Evolutionary conservation across 352 stramenopile species (phyloP), one percentile per base, ranked within the genome.

Genomic region (Globisporangium alternatum): DNA sequence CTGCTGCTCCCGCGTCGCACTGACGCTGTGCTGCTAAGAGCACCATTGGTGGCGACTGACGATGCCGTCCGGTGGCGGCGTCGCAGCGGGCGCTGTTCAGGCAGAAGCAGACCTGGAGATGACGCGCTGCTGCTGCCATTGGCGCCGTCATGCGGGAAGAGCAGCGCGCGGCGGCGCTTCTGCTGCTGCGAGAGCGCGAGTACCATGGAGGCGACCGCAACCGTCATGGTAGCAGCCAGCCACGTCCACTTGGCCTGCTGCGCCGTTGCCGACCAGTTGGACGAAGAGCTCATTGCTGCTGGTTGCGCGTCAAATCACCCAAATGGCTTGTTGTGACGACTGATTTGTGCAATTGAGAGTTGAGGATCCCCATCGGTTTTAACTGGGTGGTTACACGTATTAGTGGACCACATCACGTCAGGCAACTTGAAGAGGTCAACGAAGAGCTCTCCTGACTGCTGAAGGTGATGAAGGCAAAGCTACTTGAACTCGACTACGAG

Each of bases 141-240:
- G 21, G 9, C 52, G 30, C 30, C 30, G 21, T 19, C 52, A 31
- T 44, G 35, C 3, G 52, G 52, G n/a, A 60, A 52, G 25, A 66
- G 49, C 41, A 67, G 21, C 22, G 60, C 49, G n/a, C 60, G 60
- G 22, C 59, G 68, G 17, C 68, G 64, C 17, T 67, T 70, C 56
- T 66, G 64, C 47, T 67, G 45, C 28, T 68, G 51, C 49, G 60
- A 58, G 44, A 77, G 66, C 56, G 76, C 70, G 19, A 78, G n/a
- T 12, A 67, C 71, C 51, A 77, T 65, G 41, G 74, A 81, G 62
- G 75, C 69, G 33, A 70, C 35, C 28, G 68, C 56, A 6, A 74
- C 52, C 10, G 65, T 60, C 68, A 74, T 66, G 33, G 70, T 57
- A 22, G 64, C 74, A 1, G 74, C 62, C n/a, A 72, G 47, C 74